These are phyloP conservation scores for Cucumis variabilis DNA, from an alignment of 331 rosid species.

Conservation along the genomic window DNA sequence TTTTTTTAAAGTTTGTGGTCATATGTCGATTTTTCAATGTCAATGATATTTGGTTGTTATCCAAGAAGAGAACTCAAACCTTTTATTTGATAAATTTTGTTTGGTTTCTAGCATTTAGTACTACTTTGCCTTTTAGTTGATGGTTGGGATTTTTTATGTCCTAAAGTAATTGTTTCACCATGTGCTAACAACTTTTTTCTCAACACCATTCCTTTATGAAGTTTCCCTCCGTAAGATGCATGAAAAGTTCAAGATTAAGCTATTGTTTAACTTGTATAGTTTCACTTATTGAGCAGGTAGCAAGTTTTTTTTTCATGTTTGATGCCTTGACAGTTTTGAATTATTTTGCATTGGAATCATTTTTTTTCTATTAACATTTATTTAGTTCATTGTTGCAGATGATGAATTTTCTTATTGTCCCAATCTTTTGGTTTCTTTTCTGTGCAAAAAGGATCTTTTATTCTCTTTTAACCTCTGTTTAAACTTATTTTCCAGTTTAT, in stretches of 20 bases:
- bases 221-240: constrained; percentile 51
- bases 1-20: not conserved
- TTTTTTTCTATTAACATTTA: too few species aligned
- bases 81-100: not conserved
- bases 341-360: too few species aligned
- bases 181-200: constrained; percentile 62
- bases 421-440: too few species aligned
- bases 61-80: not conserved
- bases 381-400: too few species aligned
- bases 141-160: not conserved
- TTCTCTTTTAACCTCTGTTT: too few species aligned
- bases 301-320: not conserved
- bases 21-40: not conserved
- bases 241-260: constrained; percentile 65
- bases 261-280: constrained; percentile 84
- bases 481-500: too few species aligned
- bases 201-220: constrained; percentile 59
- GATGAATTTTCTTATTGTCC: not conserved
- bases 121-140: not conserved
- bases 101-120: not conserved
- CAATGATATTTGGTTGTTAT: not conserved
- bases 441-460: too few species aligned
- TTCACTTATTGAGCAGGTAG: constrained; percentile 96
- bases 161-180: constrained; percentile 38
- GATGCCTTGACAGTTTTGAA: too few species aligned